These are phyloP conservation scores for Naganishia liquefaciens DNA, from an alignment of 1,284 basidiomycete genomes.

Conservation along the genomic window DNA sequence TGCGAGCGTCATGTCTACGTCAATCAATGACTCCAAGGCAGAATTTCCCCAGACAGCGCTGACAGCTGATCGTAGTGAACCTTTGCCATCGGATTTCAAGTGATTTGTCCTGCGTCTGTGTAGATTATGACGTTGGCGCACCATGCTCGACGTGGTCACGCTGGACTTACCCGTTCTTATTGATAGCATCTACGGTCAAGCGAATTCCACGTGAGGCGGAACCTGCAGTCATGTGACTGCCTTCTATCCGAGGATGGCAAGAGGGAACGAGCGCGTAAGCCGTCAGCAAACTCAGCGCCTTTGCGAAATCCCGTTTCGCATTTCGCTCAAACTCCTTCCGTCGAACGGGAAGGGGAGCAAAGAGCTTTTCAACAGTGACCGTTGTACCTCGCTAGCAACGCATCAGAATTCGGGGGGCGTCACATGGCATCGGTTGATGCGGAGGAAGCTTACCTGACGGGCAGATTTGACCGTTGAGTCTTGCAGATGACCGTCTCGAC, in stretches of 20 bases:
- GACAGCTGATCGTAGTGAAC: conserved; percentile 67
- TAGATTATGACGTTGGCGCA: not conserved
- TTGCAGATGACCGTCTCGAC: conserved; percentile 63
- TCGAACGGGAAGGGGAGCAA: conserved; percentile 81
- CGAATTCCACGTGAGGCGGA: conserved; percentile 63
- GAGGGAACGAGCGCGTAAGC: conserved; percentile 85
- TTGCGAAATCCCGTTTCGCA: conserved; percentile 84
- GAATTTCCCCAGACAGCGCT: conserved; percentile 83
- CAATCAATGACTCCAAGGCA: conserved; percentile 70
- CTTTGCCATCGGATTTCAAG: conserved; percentile 69
- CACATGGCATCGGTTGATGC: no score
- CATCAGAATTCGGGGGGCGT: conserved; percentile 3
- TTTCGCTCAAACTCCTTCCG: conserved; percentile 90
- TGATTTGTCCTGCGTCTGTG: conserved; percentile 70
- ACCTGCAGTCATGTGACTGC: conserved; percentile 41
- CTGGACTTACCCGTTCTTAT: conserved; percentile 66
- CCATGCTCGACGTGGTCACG: not conserved
- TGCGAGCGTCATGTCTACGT: conserved; percentile 69
- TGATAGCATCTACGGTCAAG: conserved; percentile 72
- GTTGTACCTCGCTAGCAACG: conserved; percentile 78
- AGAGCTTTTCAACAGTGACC: conserved; percentile 71
- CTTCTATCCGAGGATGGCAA: conserved; percentile 51
- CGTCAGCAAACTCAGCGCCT: conserved; percentile 75
- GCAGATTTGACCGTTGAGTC: conserved; percentile 64
- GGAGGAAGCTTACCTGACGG: conserved; percentile 63